Base-by-base conservation (phyloP, 2,329 filamentous ascomycete genomes). In the Diaporthe ilicicola region DNA sequence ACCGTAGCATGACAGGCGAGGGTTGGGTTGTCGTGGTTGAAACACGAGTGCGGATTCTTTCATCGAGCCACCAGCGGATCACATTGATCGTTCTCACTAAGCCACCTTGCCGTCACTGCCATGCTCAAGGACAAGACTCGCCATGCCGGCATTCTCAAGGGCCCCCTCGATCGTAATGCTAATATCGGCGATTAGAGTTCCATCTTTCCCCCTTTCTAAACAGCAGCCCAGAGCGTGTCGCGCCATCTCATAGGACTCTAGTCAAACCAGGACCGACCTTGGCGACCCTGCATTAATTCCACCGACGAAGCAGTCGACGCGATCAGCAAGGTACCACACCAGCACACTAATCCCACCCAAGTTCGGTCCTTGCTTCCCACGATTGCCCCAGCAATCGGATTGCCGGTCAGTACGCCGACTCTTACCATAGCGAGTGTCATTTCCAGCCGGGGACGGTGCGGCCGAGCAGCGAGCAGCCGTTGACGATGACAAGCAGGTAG, bases 381-480 rank as follows among this genome's bases (percentile, higher is more conserved):
- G 76, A 80, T 85, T 56, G 76, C 90, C 79, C 89, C 81, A 83
- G 78, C 86, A 82, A 76, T 87, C 79, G 73, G 84, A 78, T 72
- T 90, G 1, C 81, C 80, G 1, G 88, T 73, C 81, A 91, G 75
- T 80, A 89, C 70, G 81, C 88, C 24, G 79, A 90, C 76, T 82
- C 81, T 80, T 2, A 74, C 69, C 6, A 77, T 56, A 9, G 77
- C 61, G 32, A 82, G 82, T 4, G 72, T 75, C 80, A 84, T 84
- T 15, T 84, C 84, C 74, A 85, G 80, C 81, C 82, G 6, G 84
- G 84, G 4, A 84, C 72, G 39, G 86, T 74, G 27, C 84, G 83
- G 1, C 85, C 85, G 3, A 83, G 74, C 55, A 86, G 77, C 65
- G 83, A 84, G 19, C 82, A 82, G 8, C 79, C 83, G 73, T 85